Evolutionary conservation across 2,329 filamentous ascomycete species (phyloP).

Genomic region (Fusarium continuum): DNA sequence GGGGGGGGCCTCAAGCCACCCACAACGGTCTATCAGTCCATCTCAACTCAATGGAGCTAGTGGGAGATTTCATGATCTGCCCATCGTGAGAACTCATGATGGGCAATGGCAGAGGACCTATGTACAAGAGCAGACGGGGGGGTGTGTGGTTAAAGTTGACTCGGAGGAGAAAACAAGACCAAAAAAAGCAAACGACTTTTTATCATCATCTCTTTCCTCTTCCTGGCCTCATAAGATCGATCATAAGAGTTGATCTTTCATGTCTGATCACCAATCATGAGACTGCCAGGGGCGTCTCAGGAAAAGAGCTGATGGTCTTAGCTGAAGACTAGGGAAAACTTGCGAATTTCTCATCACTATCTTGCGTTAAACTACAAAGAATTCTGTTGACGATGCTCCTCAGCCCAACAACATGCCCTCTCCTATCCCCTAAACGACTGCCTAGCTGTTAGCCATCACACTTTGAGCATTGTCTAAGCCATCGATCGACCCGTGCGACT

Average conservation of each 20-base stretch:
- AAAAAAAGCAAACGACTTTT: neutral
- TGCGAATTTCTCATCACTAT: neutral
- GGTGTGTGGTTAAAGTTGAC: slow-evolving; percentile 3
- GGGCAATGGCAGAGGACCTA: neutral
- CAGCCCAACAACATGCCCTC: slow-evolving; percentile 21
- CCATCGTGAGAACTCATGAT: slow-evolving; percentile 33
- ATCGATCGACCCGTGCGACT: slow-evolving; percentile 26
- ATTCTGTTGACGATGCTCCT: slow-evolving; percentile 17
- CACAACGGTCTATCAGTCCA: slow-evolving; percentile 11
- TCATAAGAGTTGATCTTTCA: neutral
- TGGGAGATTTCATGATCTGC: slow-evolving; percentile 31
- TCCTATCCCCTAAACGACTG: neutral
- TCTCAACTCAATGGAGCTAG: slow-evolving; percentile 25
- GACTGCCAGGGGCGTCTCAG: neutral
- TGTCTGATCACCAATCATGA: slow-evolving; percentile 1
- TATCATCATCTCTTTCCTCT: neutral
- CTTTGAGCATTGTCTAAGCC: slow-evolving; percentile 5
- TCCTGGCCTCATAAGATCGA: neutral
- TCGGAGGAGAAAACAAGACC: neutral
- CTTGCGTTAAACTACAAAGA: neutral
- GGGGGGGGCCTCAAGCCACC: slow-evolving; percentile 23
- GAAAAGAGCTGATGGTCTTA: neutral
- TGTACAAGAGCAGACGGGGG: neutral
- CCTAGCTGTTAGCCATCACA: slow-evolving; percentile 3
- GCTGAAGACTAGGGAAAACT: neutral